Evolutionary conservation across 805 yeast species (phyloP), one percentile per base, ranked within the genome.

Genomic region (Helenozyma rhizophorensis): DNA sequence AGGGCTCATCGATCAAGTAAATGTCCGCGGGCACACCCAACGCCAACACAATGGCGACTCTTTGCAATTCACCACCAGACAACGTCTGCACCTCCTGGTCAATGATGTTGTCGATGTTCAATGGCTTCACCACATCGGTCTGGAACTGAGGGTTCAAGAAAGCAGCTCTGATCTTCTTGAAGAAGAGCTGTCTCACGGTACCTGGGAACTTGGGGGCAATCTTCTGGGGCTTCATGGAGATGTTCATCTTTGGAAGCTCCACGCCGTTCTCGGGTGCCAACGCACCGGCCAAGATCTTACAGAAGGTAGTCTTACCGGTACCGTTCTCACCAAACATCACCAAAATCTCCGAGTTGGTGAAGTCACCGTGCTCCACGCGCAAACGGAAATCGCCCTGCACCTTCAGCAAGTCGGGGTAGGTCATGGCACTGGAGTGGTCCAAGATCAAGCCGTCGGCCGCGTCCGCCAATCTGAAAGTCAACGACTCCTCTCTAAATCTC

Each of bases 281-380:
- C 17, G 87, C 87, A 56, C 97, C 98, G 14, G 99, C 97, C 53
- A 93, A 72, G 53, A 93, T 70, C 62, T 83, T 85, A 76, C 97
- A 90, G 71, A 93, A 81, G 11, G 99, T 93, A 25, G 99, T 93
- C 70, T 93, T 93, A 72, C 99, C 99, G 13, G 98, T 93, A 70
- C 99, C 99, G 63, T 93, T 93, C 69, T 93, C 98, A 60, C 99
- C 99, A 95, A 93, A 90, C 96, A 93, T 86, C 37, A 93, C 98
- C 53, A 93, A 74, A 51, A 93, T 93, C 70, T 93, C 98, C 26
- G 96, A 85, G 62, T 93, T 95, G 36, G 95, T 81, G 67, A 90
- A 93, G 38, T 83, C 89, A 67, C 99, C 99, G 27, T 76, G 55
- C 54, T 85, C 83, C 40, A 93, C 82, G 37, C 65, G 70, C 59